phyloP scores from a whole-genome alignment of 2,329 filamentous ascomycete genomes.

The Verticillium albo-atrum region DNA sequence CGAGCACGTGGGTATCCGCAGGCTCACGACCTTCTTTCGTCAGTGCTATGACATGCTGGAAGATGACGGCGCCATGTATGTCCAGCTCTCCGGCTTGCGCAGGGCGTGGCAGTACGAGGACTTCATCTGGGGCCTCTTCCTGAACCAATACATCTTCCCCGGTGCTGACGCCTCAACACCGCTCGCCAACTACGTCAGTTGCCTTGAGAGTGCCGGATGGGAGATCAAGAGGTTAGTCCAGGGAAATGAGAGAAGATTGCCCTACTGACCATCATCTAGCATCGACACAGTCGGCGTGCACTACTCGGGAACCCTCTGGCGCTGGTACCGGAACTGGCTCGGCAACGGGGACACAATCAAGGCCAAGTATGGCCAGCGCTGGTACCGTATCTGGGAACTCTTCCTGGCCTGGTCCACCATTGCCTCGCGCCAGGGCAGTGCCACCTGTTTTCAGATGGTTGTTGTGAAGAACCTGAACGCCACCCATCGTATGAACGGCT shows the following conservation, averaged over 20 bases:
- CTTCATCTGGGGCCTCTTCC: conserved; percentile 95
- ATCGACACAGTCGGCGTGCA: conserved; percentile 94
- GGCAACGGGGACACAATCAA: conserved; percentile 87
- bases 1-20: conserved; percentile 93
- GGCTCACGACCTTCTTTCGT: conserved; percentile 74
- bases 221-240: conserved; percentile 53
- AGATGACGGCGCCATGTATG: conserved; percentile 92
- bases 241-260: background rate
- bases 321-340: conserved; percentile 99
- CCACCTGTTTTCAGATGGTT: conserved; percentile 83
- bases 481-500: conserved; percentile 74
- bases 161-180: conserved; percentile 94
- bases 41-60: conserved; percentile 96
- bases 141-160: conserved; percentile 99
- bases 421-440: conserved; percentile 75
- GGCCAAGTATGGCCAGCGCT: conserved; percentile 91
- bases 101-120: conserved; percentile 98
- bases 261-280: conserved; percentile 17
- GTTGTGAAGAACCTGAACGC: conserved; percentile 89
- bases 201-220: conserved; percentile 76
- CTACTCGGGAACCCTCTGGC: conserved; percentile 94
- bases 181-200: conserved; percentile 79
- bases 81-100: conserved; percentile 91
- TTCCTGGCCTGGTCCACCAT: conserved; percentile 87
- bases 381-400: conserved; percentile 95